Conservation (phyloP, 805 yeast genomes). For the Monosporozyma solicola region DNA sequence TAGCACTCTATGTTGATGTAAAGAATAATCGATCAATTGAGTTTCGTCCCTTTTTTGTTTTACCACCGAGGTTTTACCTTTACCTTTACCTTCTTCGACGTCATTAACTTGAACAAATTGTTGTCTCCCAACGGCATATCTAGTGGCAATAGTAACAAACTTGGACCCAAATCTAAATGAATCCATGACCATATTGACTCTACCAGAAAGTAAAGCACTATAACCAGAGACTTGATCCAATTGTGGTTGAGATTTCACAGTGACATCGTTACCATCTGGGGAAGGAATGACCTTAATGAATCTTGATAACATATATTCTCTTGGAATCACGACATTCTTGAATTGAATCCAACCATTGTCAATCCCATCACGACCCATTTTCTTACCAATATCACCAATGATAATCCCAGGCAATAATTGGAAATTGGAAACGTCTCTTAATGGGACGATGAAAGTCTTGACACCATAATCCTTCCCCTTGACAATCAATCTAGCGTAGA, state of each 20-base stretch:
- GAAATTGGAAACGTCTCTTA: slow-evolving; percentile 62
- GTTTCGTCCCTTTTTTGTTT: slow-evolving; percentile 31
- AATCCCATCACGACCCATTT: slow-evolving; percentile 94
- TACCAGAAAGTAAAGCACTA: slow-evolving; percentile 78
- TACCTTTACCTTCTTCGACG: slow-evolving; percentile 27
- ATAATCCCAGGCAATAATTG: slow-evolving; percentile 69
- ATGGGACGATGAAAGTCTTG: slow-evolving; percentile 83
- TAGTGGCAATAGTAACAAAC: slow-evolving; percentile 71
- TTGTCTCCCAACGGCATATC: slow-evolving; percentile 85
- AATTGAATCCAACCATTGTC: slow-evolving; percentile 97
- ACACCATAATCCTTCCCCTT: slow-evolving; percentile 85
- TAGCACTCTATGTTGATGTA: slow-evolving; percentile 79
- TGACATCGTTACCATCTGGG: slow-evolving; percentile 51
- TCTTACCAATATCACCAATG: slow-evolving; percentile 87
- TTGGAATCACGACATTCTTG: slow-evolving; percentile 72
- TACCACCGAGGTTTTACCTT: background rate
- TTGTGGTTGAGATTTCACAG: slow-evolving; percentile 45
- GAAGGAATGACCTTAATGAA: slow-evolving; percentile 63
- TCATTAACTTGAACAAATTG: slow-evolving; percentile 45
- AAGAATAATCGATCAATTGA: slow-evolving; percentile 75
- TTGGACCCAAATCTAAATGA: slow-evolving; percentile 74
- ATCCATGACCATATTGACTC: slow-evolving; percentile 84
- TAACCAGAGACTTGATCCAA: slow-evolving; percentile 76
- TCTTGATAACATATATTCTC: slow-evolving; percentile 72
- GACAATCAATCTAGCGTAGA: slow-evolving; percentile 75